These are phyloP conservation scores for Wilcoxina mikolae DNA, from an alignment of 495 filamentous ascomycete genomes.

Conservation along the genomic window DNA sequence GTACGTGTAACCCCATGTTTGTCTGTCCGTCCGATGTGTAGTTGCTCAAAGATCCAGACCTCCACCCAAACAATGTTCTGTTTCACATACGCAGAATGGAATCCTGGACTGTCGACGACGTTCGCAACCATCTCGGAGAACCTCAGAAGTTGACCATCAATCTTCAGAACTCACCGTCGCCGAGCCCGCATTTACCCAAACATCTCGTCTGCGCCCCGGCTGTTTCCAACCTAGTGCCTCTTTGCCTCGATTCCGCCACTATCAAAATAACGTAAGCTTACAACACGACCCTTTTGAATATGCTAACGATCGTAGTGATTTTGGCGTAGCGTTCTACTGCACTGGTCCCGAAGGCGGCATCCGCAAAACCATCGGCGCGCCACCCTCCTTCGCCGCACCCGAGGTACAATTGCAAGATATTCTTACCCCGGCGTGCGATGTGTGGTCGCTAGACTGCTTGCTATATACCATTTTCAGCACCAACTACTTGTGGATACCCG, in stretches of 20 bases:
- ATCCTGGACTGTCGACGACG: background rate
- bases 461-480: constrained; percentile 2
- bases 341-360: background rate
- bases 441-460: constrained; percentile 7
- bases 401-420: background rate
- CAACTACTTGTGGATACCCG: background rate
- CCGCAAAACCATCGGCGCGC: background rate
- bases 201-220: background rate
- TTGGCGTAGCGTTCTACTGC: constrained; percentile 4
- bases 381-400: background rate
- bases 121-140: background rate
- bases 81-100: background rate
- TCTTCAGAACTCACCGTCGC: background rate
- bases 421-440: background rate
- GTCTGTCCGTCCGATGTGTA: too few species aligned
- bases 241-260: background rate
- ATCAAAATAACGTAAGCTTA: background rate
- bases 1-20: too few species aligned
- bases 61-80: too few species aligned
- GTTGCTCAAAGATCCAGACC: too few species aligned
- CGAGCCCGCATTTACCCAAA: background rate
- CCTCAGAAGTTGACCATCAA: background rate
- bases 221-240: background rate
- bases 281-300: background rate
- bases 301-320: background rate